A percentile compares a stretch with the other conserved stretches of the same genome.
Evolutionary conservation across 306 rosid species (phyloP).

Genomic region (Cicer pinnatifidum): DNA sequence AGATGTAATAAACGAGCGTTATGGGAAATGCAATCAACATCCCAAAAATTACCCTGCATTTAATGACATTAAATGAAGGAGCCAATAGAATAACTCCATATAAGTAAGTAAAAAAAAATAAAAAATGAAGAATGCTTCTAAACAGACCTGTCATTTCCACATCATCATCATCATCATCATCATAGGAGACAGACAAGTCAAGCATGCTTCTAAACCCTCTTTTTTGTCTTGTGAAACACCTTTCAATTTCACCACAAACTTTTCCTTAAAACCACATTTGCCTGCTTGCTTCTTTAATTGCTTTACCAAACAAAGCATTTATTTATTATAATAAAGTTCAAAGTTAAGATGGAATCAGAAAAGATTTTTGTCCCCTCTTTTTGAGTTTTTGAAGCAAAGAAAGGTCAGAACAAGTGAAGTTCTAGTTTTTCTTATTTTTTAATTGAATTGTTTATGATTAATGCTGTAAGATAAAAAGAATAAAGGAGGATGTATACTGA

Average conservation of each 20-base stretch:
- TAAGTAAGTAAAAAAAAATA: background rate
- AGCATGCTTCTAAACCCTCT: conserved; percentile 44
- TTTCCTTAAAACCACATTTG: too few species aligned
- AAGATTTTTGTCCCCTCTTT: conserved; percentile 40
- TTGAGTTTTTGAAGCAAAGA: conserved; percentile 29
- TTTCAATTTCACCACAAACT: conserved; percentile 50
- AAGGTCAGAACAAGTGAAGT: conserved; percentile 29
- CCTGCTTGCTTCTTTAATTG: too few species aligned
- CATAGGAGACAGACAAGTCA: background rate
- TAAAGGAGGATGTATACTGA: conserved; percentile 45
- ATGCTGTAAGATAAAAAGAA: background rate
- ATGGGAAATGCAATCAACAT: conserved; percentile 92
- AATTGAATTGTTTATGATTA: background rate
- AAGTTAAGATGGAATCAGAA: conserved; percentile 35
- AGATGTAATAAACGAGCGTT: conserved; percentile 86
- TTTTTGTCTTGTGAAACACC: conserved; percentile 45
- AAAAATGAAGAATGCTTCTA: background rate
- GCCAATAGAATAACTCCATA: background rate
- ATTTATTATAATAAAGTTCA: background rate
- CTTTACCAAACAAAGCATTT: conserved; percentile 15
- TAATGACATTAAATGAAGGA: conserved; percentile 14
- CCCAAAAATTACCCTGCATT: conserved; percentile 92
- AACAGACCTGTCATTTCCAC: conserved; percentile 70
- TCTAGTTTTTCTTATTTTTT: background rate
- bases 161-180: too few species aligned